Conservation (phyloP, 2,329 filamentous ascomycete species). For the Esteya vermicola region DNA sequence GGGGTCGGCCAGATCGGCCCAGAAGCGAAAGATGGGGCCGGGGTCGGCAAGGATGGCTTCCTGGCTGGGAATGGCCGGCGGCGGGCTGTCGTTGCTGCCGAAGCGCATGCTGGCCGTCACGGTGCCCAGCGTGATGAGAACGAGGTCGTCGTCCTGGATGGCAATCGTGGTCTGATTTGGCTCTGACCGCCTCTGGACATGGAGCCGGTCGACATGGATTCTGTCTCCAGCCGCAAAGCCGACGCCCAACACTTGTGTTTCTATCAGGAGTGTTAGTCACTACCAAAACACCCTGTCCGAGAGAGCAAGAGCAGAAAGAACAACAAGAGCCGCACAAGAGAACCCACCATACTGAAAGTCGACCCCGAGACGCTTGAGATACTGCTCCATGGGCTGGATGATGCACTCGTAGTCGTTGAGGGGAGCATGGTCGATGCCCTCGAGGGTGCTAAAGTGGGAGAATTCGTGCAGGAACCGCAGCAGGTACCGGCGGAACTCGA, state of each 20-base stretch:
- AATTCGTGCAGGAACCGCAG: slow-evolving; percentile 17
- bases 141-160: slow-evolving; percentile 16
- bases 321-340: background rate
- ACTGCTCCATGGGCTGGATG: slow-evolving; percentile 14
- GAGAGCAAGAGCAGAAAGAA: background rate
- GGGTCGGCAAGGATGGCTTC: slow-evolving; percentile 14
- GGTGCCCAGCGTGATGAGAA: slow-evolving; percentile 21
- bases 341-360: slow-evolving; percentile 13
- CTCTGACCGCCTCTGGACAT: background rate
- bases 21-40: slow-evolving; percentile 22
- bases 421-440: slow-evolving; percentile 15
- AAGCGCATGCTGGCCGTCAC: slow-evolving; percentile 17
- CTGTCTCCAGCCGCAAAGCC: slow-evolving; percentile 1
- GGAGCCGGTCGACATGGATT: background rate
- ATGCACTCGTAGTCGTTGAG: slow-evolving; percentile 18
- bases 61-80: slow-evolving; percentile 12
- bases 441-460: slow-evolving; percentile 13
- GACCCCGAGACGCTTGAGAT: slow-evolving; percentile 14
- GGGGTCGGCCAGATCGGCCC: slow-evolving; percentile 19
- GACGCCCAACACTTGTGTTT: slow-evolving; percentile 4
- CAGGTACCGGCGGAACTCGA: slow-evolving; percentile 17
- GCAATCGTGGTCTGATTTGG: background rate
- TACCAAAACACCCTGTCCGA: background rate
- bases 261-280: background rate
- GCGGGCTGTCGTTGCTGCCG: slow-evolving; percentile 16